These are phyloP conservation scores for Fragaria nilgerrensis DNA, from an alignment of 306 rosid species.

Conservation along the genomic window DNA sequence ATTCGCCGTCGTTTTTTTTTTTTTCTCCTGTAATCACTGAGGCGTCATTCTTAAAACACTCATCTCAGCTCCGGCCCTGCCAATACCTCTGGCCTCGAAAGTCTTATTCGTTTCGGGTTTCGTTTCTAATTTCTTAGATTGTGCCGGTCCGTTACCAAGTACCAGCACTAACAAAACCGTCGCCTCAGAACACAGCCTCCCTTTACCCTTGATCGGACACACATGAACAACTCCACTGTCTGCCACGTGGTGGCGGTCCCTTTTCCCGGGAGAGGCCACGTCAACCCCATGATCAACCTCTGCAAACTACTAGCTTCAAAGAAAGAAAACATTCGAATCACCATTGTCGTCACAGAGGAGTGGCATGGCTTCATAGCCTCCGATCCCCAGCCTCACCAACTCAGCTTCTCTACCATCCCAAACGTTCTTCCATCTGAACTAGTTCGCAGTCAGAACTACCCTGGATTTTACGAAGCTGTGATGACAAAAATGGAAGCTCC, in stretches of 20 bases:
- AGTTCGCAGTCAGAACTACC: constrained; percentile 7
- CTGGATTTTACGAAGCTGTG: constrained; percentile 21
- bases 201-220: no score
- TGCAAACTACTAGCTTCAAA: constrained; percentile 27
- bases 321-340: constrained; percentile 16
- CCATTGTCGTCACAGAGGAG: constrained; percentile 28
- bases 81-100: no score
- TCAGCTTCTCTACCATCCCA: constrained; percentile 21
- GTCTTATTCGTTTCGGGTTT: no score
- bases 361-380: constrained; percentile 25
- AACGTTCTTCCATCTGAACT: constrained; percentile 30
- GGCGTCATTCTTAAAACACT: no score
- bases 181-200: no score
- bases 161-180: no score
- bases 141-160: no score
- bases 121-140: no score
- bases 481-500: constrained; percentile 31
- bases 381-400: constrained; percentile 12
- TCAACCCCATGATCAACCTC: constrained; percentile 48
- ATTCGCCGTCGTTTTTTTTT: no score
- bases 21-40: no score
- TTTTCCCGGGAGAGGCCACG: constrained; percentile 44
- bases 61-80: no score
- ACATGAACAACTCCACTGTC: not conserved
- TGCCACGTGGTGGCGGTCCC: constrained; percentile 45